phyloP scores from a whole-genome alignment of 2,329 filamentous ascomycete species.

The Aspergillus pseudotamarii region DNA sequence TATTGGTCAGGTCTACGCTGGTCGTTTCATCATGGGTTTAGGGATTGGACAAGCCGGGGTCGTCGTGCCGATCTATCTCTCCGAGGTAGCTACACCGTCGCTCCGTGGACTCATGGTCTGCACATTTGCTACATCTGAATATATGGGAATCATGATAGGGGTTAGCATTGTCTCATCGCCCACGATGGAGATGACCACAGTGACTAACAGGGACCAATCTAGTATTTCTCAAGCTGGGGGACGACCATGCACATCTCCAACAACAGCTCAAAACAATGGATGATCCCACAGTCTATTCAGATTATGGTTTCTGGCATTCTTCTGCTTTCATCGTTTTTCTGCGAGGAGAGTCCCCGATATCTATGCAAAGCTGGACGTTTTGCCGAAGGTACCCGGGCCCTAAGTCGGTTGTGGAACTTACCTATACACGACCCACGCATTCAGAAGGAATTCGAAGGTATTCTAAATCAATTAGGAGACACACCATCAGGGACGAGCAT shows the following conservation, averaged over 20 bases:
- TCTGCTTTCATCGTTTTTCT: constrained; percentile 66
- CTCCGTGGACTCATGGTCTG: constrained; percentile 63
- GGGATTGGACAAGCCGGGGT: constrained; percentile 64
- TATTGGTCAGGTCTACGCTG: constrained; percentile 34
- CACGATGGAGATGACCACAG: too few species aligned
- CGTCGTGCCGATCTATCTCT: constrained; percentile 86
- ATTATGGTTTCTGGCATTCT: constrained; percentile 72
- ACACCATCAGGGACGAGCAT: background rate
- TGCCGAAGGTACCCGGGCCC: constrained; percentile 42
- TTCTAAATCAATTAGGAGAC: constrained; percentile 10
- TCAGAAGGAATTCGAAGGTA: constrained; percentile 13
- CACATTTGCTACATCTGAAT: constrained; percentile 24
- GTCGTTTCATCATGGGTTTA: constrained; percentile 36
- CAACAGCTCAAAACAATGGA: constrained; percentile 48
- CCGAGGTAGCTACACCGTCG: constrained; percentile 74
- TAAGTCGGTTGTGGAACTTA: constrained; percentile 54
- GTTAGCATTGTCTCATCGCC: constrained; percentile 6
- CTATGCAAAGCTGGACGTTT: constrained; percentile 64
- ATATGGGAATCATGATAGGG: constrained; percentile 27
- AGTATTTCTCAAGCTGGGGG: constrained; percentile 45
- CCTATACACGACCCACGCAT: constrained; percentile 23
- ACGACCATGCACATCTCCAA: constrained; percentile 51
- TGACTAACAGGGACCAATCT: background rate
- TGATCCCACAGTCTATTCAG: constrained; percentile 70
- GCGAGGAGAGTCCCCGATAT: constrained; percentile 67